These are phyloP conservation scores for Verticillium dahliae DNA, from an alignment of 2,329 filamentous ascomycete species.

Conservation along the genomic window DNA sequence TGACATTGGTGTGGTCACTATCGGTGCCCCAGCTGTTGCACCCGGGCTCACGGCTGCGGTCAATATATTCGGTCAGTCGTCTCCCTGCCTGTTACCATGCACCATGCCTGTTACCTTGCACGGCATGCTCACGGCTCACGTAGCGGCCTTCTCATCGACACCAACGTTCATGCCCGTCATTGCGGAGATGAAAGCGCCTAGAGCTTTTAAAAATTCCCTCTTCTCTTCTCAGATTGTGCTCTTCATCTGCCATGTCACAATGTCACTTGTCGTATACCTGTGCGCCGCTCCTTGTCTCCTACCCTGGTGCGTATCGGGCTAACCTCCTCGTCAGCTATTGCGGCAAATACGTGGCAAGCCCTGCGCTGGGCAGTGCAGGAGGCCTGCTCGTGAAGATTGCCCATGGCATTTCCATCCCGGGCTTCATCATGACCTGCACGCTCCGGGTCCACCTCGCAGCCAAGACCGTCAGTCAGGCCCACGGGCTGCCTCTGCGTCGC, in stretches of 20 bases:
- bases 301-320: background rate
- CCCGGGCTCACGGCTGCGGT: conserved; percentile 15
- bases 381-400: conserved; percentile 14
- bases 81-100: too few species aligned
- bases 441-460: conserved; percentile 14
- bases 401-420: conserved; percentile 13
- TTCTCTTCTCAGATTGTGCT: conserved; percentile 11
- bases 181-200: conserved; percentile 14
- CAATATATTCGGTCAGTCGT: conserved; percentile 16
- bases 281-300: conserved; percentile 2
- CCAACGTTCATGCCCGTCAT: conserved; percentile 17
- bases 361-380: conserved; percentile 41
- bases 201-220: conserved; percentile 10
- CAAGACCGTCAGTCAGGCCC: conserved; percentile 11
- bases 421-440: conserved; percentile 14
- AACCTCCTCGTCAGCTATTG: conserved; percentile 21
- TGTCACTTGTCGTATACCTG: conserved; percentile 13
- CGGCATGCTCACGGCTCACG: background rate
- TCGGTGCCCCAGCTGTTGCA: conserved; percentile 15
- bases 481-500: background rate
- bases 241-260: conserved; percentile 9
- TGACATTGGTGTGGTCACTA: conserved; percentile 12
- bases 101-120: background rate
- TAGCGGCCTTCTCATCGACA: conserved; percentile 14
- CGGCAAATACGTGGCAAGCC: conserved; percentile 55